These are phyloP conservation scores for Picea sitchensis DNA, from an alignment of 75 land plant genomes.

Conservation along the genomic window DNA sequence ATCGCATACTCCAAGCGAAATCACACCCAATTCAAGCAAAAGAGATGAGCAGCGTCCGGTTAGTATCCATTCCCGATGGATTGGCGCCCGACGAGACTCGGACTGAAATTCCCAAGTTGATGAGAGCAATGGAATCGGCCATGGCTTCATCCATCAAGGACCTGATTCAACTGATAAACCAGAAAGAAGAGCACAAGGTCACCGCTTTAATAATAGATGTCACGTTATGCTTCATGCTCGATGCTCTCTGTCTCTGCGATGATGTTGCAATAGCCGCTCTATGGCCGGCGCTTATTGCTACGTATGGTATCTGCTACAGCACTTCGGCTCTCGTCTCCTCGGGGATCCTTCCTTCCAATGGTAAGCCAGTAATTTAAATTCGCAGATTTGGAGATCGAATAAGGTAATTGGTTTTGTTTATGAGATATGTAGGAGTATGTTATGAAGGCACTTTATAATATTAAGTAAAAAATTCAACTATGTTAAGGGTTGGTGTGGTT, in stretches of 20 bases:
- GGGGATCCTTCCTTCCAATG: neutral
- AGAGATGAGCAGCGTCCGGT: too few species aligned
- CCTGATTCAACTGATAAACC: neutral
- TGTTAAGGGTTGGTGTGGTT: too few species aligned
- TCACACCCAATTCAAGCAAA: too few species aligned
- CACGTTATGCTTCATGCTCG: neutral
- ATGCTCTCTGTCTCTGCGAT: neutral
- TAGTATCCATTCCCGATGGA: neutral
- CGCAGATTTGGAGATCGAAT: too few species aligned
- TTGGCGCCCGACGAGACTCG: neutral
- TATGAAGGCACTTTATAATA: too few species aligned
- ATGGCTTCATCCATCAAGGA: neutral
- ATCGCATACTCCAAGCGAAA: neutral
- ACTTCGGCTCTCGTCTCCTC: neutral
- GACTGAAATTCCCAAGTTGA: neutral
- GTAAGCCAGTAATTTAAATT: too few species aligned
- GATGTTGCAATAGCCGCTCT: neutral
- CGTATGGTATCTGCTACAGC: neutral
- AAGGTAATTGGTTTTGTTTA: too few species aligned
- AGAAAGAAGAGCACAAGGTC: neutral
- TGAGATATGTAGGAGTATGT: too few species aligned
- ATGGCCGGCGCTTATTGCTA: neutral
- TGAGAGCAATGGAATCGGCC: neutral
- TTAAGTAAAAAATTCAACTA: too few species aligned
- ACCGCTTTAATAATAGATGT: neutral